Base-by-base conservation (phyloP, 805 yeast species). In the Kodamaea sagamina region DNA sequence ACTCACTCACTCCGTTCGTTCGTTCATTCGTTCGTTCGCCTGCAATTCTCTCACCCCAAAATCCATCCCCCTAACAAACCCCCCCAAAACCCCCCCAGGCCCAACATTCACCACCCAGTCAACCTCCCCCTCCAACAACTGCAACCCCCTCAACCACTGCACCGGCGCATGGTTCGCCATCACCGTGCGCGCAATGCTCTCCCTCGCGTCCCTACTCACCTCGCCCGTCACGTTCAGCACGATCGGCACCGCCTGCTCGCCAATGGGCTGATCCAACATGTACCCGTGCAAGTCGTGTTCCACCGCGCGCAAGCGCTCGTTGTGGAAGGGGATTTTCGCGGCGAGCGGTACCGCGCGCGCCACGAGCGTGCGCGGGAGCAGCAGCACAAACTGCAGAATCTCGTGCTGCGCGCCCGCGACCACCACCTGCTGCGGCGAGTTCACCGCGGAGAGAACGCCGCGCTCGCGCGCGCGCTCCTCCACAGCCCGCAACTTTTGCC, bases 251-350 rank as follows among this genome's bases (percentile, higher is more conserved):
- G 44, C 44, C 16, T 55, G 48, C 3, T 44, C 35, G 17, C 47
- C 31, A 8, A 7, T 19, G 21, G 31, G 13, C 3, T 26, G 15
- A 10, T n/a, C 27, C 11, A 38, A 41, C 3, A 63, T 52, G 15
- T 61, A 49, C 10, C 43, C 47, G 6, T 36, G 39, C 44, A 77
- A 60, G 24, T 56, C 52, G 10, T 59, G 53, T 42, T 67, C 70
- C 4, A 78, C 73, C 0, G 62, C 60, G 27, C 42, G 41, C 54
- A 80, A 54, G 3, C 68, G 47, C 8, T 62, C 55, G 44, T 67
- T 71, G 54, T 78, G 84, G 55, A 78, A 78, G 12, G 84, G 81
- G 1, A 78, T 71, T 2, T 65, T 56, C 6, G 77, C 82, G 1
- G 75, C 69, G 35, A 78, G 53, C 31, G 48, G 48, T 1, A 60